phyloP scores from a whole-genome alignment of 2,329 filamentous ascomycete species.

The Leptographium procerum region DNA sequence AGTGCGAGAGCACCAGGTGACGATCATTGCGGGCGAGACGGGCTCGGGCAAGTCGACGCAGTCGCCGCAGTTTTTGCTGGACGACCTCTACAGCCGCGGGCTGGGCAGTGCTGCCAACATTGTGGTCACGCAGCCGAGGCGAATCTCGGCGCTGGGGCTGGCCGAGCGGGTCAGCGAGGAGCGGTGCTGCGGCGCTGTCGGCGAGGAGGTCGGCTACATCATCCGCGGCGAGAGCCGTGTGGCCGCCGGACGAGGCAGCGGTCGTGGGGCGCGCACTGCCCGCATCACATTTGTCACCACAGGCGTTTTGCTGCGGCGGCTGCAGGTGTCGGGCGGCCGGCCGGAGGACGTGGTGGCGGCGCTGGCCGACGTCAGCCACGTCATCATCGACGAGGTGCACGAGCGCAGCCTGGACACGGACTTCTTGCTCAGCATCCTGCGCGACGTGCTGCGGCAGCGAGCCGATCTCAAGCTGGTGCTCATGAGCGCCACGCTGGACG shows the following conservation, averaged over 20 bases:
- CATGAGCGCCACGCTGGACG: conserved; percentile 94
- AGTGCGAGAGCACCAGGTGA: conserved; percentile 71
- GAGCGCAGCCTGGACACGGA: conserved; percentile 92
- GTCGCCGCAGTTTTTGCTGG: conserved; percentile 88
- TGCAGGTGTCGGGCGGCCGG: conserved; percentile 80
- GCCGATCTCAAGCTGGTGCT: conserved; percentile 80
- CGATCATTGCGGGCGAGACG: conserved; percentile 93
- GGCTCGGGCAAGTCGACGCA: conserved; percentile 96
- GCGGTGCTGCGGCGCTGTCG: conserved; percentile 67
- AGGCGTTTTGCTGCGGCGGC: conserved; percentile 75
- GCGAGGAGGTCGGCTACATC: conserved; percentile 80
- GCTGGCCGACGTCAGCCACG: conserved; percentile 81
- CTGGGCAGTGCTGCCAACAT: conserved; percentile 76
- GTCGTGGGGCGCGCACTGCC: conserved; percentile 60
- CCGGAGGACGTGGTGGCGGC: conserved; percentile 71
- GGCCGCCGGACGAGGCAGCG: conserved; percentile 37
- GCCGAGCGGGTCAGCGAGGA: conserved; percentile 93
- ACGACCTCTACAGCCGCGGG: conserved; percentile 70
- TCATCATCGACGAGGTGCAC: conserved; percentile 94
- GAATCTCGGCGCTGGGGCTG: conserved; percentile 87
- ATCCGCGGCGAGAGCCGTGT: conserved; percentile 84
- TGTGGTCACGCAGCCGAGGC: conserved; percentile 86
- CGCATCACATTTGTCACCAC: conserved; percentile 95
- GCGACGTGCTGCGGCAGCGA: conserved; percentile 64
- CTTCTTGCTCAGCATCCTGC: conserved; percentile 77